Conservation (phyloP, 176 grass and related monocot species). For the Cymbopogon citratus region DNA sequence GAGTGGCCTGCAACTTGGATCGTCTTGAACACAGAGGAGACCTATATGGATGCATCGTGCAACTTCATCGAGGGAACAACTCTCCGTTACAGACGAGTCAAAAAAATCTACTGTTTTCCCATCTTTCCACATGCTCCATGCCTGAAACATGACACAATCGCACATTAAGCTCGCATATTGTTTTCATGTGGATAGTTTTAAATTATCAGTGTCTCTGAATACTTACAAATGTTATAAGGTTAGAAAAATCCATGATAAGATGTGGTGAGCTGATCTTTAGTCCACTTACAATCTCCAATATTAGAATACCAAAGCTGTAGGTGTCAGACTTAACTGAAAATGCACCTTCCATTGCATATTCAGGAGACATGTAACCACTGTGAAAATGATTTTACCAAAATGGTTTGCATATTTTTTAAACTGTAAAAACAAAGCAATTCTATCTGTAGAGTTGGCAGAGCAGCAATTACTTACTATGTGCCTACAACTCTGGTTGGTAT, state of each 20-base stretch:
- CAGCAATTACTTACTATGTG: slow-evolving; percentile 38
- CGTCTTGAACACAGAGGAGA: slow-evolving; percentile 37
- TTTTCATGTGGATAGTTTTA: neutral
- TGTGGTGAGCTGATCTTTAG: slow-evolving; percentile 33
- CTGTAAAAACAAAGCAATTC: neutral
- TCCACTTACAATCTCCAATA: slow-evolving; percentile 54
- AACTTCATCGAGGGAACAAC: neutral
- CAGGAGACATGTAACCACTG: slow-evolving; percentile 59
- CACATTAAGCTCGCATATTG: neutral
- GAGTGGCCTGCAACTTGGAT: slow-evolving; percentile 20
- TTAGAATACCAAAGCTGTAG: slow-evolving; percentile 42
- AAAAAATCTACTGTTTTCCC: slow-evolving; percentile 13
- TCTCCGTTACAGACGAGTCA: slow-evolving; percentile 2
- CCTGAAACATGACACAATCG: neutral
- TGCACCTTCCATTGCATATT: slow-evolving; percentile 53
- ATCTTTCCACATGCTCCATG: slow-evolving; percentile 36
- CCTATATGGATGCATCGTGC: slow-evolving; percentile 32
- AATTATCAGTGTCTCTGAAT: neutral
- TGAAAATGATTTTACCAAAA: neutral
- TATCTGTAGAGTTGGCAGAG: neutral
- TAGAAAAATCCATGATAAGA: slow-evolving; percentile 13
- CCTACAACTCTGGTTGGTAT: slow-evolving; percentile 33
- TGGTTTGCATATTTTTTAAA: neutral
- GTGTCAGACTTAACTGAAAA: slow-evolving; percentile 54
- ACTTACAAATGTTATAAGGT: slow-evolving; percentile 43